Percentiles rank a stretch among this genome's conserved stretches.
These are phyloP conservation scores for Candida montana DNA, from an alignment of 805 yeast species.

Conservation along the genomic window DNA sequence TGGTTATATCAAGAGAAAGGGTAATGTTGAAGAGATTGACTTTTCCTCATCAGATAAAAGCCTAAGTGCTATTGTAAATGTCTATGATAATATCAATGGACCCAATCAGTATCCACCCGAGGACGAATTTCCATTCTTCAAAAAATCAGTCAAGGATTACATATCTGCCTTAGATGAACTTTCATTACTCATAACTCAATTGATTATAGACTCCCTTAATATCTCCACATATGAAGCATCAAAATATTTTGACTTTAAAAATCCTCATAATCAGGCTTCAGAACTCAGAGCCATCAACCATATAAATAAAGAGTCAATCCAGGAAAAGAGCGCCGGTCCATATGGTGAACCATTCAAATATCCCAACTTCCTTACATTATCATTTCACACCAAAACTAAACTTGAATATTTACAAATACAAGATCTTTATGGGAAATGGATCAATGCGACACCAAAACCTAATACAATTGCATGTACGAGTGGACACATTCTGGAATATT, in stretches of 20 bases:
- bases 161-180: conserved; percentile 41
- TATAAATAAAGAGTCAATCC: conserved; percentile 20
- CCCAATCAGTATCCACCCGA: conserved; percentile 43
- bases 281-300: conserved; percentile 37
- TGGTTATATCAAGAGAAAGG: conserved; percentile 38
- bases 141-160: conserved; percentile 28
- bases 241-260: conserved; percentile 38
- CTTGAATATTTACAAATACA: conserved; percentile 35
- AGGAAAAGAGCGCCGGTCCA: conserved; percentile 17
- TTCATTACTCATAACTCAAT: conserved; percentile 35
- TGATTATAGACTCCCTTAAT: conserved; percentile 53
- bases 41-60: conserved; percentile 44
- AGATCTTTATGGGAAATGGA: conserved; percentile 40
- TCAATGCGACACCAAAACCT: conserved; percentile 31
- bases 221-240: conserved; percentile 36
- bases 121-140: conserved; percentile 30
- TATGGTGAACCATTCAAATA: conserved; percentile 40
- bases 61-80: conserved; percentile 24
- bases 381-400: conserved; percentile 28
- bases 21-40: conserved; percentile 44
- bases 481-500: conserved; percentile 40
- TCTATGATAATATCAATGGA: conserved; percentile 39
- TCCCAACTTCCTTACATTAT: conserved; percentile 34
- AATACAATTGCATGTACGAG: conserved; percentile 35
- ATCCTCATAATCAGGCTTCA: conserved; percentile 26